Conservation (phyloP, 2,329 filamentous ascomycete species). For the Trichoderma sp. region DNA sequence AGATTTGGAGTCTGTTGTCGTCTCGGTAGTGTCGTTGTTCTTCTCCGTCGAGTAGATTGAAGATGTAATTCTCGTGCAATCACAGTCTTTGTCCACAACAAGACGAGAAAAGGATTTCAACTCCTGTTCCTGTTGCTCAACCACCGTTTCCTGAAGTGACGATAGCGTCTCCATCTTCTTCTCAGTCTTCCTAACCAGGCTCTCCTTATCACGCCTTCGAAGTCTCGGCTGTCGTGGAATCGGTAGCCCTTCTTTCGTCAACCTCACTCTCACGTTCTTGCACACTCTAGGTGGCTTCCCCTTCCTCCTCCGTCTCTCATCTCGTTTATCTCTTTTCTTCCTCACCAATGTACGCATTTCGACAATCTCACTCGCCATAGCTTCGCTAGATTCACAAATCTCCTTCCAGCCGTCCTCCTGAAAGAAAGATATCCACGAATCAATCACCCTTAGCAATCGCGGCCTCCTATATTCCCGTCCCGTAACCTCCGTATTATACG, state of each 20-base stretch:
- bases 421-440: constrained; percentile 44
- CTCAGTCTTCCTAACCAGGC: neutral
- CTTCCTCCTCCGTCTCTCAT: neutral
- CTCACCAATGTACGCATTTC: neutral
- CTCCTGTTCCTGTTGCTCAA: neutral
- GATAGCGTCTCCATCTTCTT: neutral
- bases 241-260: constrained; percentile 10
- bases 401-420: neutral
- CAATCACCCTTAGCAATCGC: constrained; percentile 42
- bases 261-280: neutral
- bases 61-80: neutral
- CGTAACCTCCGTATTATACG: neutral
- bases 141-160: neutral
- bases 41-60: neutral
- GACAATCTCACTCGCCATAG: neutral
- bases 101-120: rapidly evolving
- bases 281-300: neutral
- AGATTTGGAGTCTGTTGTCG: neutral
- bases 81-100: neutral
- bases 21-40: neutral
- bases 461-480: constrained; percentile 27
- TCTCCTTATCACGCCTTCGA: neutral
- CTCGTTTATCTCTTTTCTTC: neutral
- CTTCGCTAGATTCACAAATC: neutral
- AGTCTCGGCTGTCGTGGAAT: constrained; percentile 11